Conservation (phyloP, 441 rosid species). For the Theobroma grandiflorum region DNA sequence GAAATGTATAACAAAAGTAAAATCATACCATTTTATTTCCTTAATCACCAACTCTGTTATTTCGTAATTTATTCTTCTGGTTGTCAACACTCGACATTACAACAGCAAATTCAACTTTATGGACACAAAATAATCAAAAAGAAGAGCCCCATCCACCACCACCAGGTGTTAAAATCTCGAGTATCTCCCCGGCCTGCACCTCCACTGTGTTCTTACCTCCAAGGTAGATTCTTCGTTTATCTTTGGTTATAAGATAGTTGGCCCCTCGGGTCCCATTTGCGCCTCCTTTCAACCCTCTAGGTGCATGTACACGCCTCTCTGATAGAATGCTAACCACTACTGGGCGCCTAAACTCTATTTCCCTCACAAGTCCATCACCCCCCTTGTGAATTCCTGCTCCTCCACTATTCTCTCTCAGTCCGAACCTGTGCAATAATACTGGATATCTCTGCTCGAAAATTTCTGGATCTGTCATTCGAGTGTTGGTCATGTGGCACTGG, state of each 20-base stretch:
- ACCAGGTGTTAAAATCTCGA: conserved; percentile 89
- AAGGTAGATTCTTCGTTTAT: conserved; percentile 63
- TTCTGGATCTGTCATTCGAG: conserved; percentile 98
- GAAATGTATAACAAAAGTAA: too few relatives aligned
- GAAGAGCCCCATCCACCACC: conserved; percentile 88
- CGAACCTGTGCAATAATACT: conserved; percentile 79
- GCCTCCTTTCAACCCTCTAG: conserved; percentile 84
- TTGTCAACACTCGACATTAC: too few relatives aligned
- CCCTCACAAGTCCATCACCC: conserved; percentile 87
- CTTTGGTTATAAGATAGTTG: conserved; percentile 70
- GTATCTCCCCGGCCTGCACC: conserved; percentile 79
- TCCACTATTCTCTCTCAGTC: conserved; percentile 82
- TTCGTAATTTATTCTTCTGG: too few relatives aligned
- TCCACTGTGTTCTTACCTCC: conserved; percentile 90
- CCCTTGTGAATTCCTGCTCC: conserved; percentile 80
- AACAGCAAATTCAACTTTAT: background rate
- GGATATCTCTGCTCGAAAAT: conserved; percentile 97
- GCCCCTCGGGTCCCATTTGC: conserved; percentile 82
- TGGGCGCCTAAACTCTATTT: conserved; percentile 83
- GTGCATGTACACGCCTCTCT: conserved; percentile 93
- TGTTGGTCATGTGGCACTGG: conserved; percentile 98
- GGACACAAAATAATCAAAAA: conserved; percentile 20
- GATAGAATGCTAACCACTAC: conserved; percentile 90
- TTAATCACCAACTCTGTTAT: too few relatives aligned
- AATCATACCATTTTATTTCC: too few relatives aligned